Evolutionary conservation across 1,284 basidiomycete species (phyloP).

Genomic region (Cryptococcus hybrid): DNA sequence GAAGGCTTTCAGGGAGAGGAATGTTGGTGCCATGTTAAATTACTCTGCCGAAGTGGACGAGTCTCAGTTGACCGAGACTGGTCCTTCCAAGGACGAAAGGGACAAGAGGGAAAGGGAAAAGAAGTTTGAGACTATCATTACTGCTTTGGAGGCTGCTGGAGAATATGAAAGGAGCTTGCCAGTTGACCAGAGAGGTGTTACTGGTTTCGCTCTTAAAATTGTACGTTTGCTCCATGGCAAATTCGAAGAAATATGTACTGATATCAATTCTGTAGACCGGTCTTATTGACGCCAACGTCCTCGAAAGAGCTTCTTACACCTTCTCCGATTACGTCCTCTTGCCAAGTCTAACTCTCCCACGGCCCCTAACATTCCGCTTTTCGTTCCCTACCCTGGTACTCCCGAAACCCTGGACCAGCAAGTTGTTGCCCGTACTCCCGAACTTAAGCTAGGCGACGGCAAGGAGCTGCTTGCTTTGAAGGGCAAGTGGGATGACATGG

Average conservation of each 20-base stretch:
- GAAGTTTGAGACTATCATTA: constrained; percentile 64
- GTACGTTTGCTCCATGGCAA: constrained; percentile 51
- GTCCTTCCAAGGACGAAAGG: constrained; percentile 59
- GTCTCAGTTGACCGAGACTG: constrained; percentile 26
- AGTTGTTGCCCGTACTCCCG: constrained; percentile 26
- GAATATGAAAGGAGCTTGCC: constrained; percentile 64
- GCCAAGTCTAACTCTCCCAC: constrained; percentile 24
- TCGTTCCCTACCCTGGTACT: constrained; percentile 65
- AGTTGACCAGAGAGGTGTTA: constrained; percentile 53
- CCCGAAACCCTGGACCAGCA: constrained; percentile 45
- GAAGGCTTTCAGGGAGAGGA: constrained; percentile 60
- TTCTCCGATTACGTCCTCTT: constrained; percentile 42
- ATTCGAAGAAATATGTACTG: neutral
- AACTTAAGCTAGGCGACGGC: constrained; percentile 1
- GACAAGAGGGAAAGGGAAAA: constrained; percentile 58
- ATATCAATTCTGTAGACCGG: constrained; percentile 34
- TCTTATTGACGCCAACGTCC: constrained; percentile 44
- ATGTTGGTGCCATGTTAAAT: constrained; percentile 75
- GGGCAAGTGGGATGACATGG: constrained; percentile 26
- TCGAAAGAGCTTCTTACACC: constrained; percentile 49
- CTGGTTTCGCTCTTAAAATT: constrained; percentile 79
- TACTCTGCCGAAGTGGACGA: constrained; percentile 82
- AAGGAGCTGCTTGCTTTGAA: constrained; percentile 22
- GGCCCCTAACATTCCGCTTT: constrained; percentile 7
- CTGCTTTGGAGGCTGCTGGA: constrained; percentile 70